Evolutionary conservation across 2,329 filamentous ascomycete genomes (phyloP).

Genomic region (Aspergillus chevalieri): DNA sequence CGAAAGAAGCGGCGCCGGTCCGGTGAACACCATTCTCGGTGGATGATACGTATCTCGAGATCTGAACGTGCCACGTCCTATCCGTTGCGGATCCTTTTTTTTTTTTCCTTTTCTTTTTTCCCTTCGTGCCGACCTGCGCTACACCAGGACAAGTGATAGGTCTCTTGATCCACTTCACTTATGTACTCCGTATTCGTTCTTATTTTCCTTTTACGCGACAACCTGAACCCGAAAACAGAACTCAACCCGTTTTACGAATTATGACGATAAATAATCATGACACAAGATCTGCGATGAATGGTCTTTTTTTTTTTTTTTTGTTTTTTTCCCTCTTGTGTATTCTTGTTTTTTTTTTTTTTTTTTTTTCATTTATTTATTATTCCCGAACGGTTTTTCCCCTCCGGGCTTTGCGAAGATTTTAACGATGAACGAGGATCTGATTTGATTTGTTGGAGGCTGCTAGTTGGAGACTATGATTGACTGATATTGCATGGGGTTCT

Average conservation of each 20-base stretch:
- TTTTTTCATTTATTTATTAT: not conserved
- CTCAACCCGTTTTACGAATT: conserved; percentile 5
- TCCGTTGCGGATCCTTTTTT: not conserved
- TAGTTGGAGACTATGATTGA: no score
- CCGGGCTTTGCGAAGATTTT: no score
- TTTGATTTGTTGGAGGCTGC: no score
- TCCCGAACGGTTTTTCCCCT: no score
- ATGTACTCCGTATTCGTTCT: not conserved
- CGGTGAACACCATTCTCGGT: not conserved
- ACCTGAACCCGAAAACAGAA: conserved; percentile 1
- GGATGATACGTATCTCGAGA: not conserved
- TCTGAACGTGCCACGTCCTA: not conserved
- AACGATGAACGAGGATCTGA: no score
- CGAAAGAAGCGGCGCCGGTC: not conserved
- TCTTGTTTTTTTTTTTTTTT: not conserved
- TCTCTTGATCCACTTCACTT: not conserved
- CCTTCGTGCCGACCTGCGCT: not conserved
- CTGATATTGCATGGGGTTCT: no score
- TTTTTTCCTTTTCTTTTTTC: not conserved
- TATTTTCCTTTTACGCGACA: not conserved
- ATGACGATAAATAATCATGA: conserved; percentile 11
- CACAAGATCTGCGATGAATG: conserved; percentile 1
- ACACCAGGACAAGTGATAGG: not conserved
- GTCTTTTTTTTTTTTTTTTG: conserved; percentile 1
- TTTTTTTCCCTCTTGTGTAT: no score